Percentiles rank a stretch among this genome's conserved stretches.
Evolutionary conservation across 306 rosid species (phyloP).

Genomic region (Acacia confusa): DNA sequence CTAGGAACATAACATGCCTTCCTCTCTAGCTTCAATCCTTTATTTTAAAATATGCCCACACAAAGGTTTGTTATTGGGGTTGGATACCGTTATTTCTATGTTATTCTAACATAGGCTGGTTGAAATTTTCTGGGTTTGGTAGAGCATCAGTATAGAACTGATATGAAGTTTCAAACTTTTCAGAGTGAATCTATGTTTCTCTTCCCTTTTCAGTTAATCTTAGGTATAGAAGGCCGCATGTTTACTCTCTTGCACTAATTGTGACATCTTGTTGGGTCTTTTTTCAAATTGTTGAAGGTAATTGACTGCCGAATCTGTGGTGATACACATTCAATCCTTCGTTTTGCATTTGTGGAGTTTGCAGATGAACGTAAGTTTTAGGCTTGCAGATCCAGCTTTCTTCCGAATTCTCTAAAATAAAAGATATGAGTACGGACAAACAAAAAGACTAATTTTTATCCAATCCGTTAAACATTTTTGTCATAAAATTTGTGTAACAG

Average conservation of each 20-base stretch:
- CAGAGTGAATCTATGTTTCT: neutral
- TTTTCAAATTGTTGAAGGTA: conserved; percentile 56
- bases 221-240: neutral
- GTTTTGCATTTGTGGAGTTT: conserved; percentile 99
- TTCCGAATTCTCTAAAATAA: neutral
- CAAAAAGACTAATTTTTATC: neutral
- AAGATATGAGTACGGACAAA: neutral
- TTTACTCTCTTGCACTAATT: neutral
- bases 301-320: conserved; percentile 97
- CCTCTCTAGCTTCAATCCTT: neutral
- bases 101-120: conserved; percentile 9
- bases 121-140: conserved; percentile 19
- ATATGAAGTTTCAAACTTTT: conserved; percentile 9
- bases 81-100: conserved; percentile 10
- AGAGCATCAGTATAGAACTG: conserved; percentile 1
- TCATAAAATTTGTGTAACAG: conserved; percentile 53
- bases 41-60: neutral
- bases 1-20: neutral
- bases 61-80: neutral
- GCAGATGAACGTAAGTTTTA: conserved; percentile 84
- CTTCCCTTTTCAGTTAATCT: conserved; percentile 18
- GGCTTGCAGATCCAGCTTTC: conserved; percentile 15
- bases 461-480: conserved; percentile 21
- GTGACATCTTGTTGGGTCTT: conserved; percentile 16
- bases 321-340: conserved; percentile 94